Base-by-base conservation (phyloP, 2,329 filamentous ascomycete species). In the Basipetospora sp. region DNA sequence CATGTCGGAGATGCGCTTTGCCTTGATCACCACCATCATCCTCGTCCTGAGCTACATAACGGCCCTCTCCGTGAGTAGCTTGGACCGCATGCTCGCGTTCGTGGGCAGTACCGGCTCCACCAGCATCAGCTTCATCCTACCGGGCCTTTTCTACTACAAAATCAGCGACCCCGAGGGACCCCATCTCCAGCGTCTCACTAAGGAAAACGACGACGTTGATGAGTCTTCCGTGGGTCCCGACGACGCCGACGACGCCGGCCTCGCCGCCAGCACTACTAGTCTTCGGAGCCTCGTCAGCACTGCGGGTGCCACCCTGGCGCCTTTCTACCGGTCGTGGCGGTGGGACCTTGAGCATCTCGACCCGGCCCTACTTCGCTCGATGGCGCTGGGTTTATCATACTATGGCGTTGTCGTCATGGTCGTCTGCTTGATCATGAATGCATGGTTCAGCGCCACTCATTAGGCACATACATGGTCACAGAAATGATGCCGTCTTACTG, bases 61-160 rank as follows among this genome's bases (percentile, higher is more conserved):
- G 6, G 86, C 90, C 17, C 83, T 98, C 63, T 92, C 84, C 0
- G 87, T 98, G 3, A 82, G 77, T 15, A 90, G 80, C 10, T 69
- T 98, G 3, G 87, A 94, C 53, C 80, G 83, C 33, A 87, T 98
- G 1, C 69, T 98, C 0, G 88, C 90, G 0, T 98, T 94, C 48
- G 90, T 98, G 9, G 90, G 90, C 27, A 86, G 80, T 48, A 98
- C 90, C 0, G 90, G 90, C 38, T 88, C 80, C 36, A 98, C 90
- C 0, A 85, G 84, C 43, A 98, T 98, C 50, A 93, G 84, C 43
- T 98, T 98, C 55, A 96, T 98, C 46, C 69, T 98, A 1, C 90
- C 90, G 0, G 90, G 90, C 0, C 61, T 98, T 4, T 98, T 98
- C 57, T 98, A 96, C 59, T 98, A 96, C 63, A 96, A 96, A 59